A percentile compares a stretch with the other conserved stretches of the same genome.
phyloP scores from a whole-genome alignment of 2,329 filamentous ascomycete genomes.

The Curvularia lunata region DNA sequence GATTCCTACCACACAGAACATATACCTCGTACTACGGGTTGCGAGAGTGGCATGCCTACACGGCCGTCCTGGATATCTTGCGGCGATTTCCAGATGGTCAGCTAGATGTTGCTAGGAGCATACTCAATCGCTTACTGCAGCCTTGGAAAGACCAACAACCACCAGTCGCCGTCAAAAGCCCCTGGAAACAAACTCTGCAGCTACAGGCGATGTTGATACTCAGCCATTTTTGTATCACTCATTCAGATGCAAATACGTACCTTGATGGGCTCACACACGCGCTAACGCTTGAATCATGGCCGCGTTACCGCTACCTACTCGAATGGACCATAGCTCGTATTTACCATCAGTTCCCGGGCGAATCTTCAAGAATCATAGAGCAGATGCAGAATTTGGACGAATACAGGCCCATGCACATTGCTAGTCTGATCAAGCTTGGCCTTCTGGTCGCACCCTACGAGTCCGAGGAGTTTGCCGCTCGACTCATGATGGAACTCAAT shows the following conservation, averaged over 20 bases:
- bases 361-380: slow-evolving; percentile 43
- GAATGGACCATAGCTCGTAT: slow-evolving; percentile 58
- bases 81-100: slow-evolving; percentile 46
- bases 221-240: slow-evolving; percentile 45
- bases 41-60: slow-evolving; percentile 53
- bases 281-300: slow-evolving; percentile 55
- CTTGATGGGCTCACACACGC: slow-evolving; percentile 50
- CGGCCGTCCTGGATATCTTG: slow-evolving; percentile 54
- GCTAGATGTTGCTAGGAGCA: slow-evolving; percentile 26
- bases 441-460: slow-evolving; percentile 51
- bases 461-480: slow-evolving; percentile 47
- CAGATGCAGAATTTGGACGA: slow-evolving; percentile 52
- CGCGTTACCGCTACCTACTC: slow-evolving; percentile 55
- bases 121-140: slow-evolving; percentile 48
- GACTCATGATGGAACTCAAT: slow-evolving; percentile 52
- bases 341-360: slow-evolving; percentile 45
- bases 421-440: slow-evolving; percentile 56
- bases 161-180: slow-evolving; percentile 53
- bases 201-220: slow-evolving; percentile 56
- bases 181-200: slow-evolving; percentile 58
- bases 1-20: slow-evolving; percentile 39
- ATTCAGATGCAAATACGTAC: slow-evolving; percentile 39
- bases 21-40: slow-evolving; percentile 55
- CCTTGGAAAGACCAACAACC: slow-evolving; percentile 54
- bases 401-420: slow-evolving; percentile 55